Evolutionary conservation across 2,329 filamentous ascomycete genomes (phyloP), one percentile per base, ranked within the genome.

Genomic region (Ciborinia camelliae): DNA sequence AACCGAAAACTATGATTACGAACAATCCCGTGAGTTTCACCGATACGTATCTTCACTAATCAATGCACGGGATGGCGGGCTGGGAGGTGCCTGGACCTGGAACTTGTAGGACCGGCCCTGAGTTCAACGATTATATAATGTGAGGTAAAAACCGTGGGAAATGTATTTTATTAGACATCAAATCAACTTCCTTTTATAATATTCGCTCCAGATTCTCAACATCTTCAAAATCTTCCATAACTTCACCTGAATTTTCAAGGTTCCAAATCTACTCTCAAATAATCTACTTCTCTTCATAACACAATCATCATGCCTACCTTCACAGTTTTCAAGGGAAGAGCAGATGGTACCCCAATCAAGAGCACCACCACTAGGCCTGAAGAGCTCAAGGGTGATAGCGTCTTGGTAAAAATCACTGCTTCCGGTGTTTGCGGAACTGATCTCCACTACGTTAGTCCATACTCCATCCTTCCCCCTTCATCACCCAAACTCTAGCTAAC

Each of bases 381-480:
- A 23, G 26, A 62, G 50, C 62, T 67, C 20, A 39, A 54, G 20
- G 62, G 57, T 41, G 66, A 67, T 51, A 57, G 59, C n/a, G 65
- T 68, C 10, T 57, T 65, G 20, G 51, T 68, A 35, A 66, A 65
- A 35, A 48, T 68, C 15, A 68, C 66, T 37, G 62, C 61, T 43
- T 67, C 65, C 10, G 65, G 66, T 43, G 23, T 68, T 23, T 68
- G 66, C 30, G 66, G 66, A 61, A 67, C 66, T 35, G 60, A 66
- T 66, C 52, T 64, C 41, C 65, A 66, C 18, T 64, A 66, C 37
- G 65, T 66, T 32, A 53, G 65, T 59, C 20, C 18, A 20, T 26
- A 23, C 20, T 20, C 32, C 18, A 51, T 28, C 10, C 35, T n/a
- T 26, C 8, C n/a, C 28, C 26, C 9, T 45, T 45, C 10, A 28